Conservation (phyloP, 768 basidiomycete species). For the Tricholoma sp. region DNA sequence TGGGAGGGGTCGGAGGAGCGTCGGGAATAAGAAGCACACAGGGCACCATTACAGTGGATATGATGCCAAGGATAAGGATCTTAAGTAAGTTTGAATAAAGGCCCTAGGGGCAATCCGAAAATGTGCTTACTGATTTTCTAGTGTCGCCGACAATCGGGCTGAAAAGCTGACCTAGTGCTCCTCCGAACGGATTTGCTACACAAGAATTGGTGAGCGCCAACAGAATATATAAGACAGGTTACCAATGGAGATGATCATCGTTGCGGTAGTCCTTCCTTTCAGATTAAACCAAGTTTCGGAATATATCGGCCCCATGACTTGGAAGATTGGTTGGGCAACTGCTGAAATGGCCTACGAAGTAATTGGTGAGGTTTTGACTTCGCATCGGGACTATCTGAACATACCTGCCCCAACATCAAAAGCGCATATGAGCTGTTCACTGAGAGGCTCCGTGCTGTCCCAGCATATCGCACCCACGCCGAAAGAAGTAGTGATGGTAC, state of each 20-base stretch:
- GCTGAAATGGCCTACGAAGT: slow-evolving; percentile 49
- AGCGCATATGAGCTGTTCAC: slow-evolving; percentile 54
- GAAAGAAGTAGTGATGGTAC: slow-evolving; percentile 49
- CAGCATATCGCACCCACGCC: slow-evolving; percentile 75
- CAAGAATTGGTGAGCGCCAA: not conserved
- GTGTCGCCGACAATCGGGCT: slow-evolving; percentile 55
- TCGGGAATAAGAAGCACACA: slow-evolving; percentile 52
- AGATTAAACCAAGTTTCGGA: slow-evolving; percentile 84
- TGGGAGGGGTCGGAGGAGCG: slow-evolving; percentile 73
- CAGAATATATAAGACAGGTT: slow-evolving; percentile 3
- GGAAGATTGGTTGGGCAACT: slow-evolving; percentile 67
- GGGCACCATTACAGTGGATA: slow-evolving; percentile 59
- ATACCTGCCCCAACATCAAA: slow-evolving; percentile 67
- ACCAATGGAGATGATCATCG: slow-evolving; percentile 55
- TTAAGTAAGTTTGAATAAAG: slow-evolving; percentile 19
- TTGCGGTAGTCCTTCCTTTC: slow-evolving; percentile 72
- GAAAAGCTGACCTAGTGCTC: slow-evolving; percentile 67
- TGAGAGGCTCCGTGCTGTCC: slow-evolving; percentile 52
- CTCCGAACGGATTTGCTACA: slow-evolving; percentile 68
- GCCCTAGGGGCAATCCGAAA: not conserved
- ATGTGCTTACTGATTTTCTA: slow-evolving; percentile 49
- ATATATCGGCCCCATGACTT: slow-evolving; percentile 74
- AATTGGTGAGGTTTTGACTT: not conserved
- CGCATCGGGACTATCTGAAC: not conserved
- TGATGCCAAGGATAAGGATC: slow-evolving; percentile 69